A percentile compares a stretch with the other conserved stretches of the same genome.
phyloP scores from a whole-genome alignment of 176 grass and related monocot species.

The sorghum (Sorghum bicolor) region Sorghum_bicolor_NCBIv3 NC_012878.2:1803501-1804000 shows the following conservation, averaged over 20 bases:
- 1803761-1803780: not conserved
- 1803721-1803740: not conserved
- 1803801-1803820: too few species aligned
- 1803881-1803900: not conserved
- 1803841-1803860: not conserved
- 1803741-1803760: not conserved
- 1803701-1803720: not conserved
- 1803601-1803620: not conserved
- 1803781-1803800: not conserved
- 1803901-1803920: not conserved
- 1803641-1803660: not conserved
- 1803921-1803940: too few species aligned
- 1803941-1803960: not conserved
- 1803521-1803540: not conserved
- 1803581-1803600: too few species aligned
- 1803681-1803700: not conserved
- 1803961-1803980: not conserved
- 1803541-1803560: not conserved
- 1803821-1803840: not conserved
- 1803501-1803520: too few species aligned
- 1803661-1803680: not conserved
- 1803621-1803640: not conserved
- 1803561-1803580: too few species aligned
- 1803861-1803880: not conserved
- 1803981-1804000: not conserved